Evolutionary conservation across 2,329 filamentous ascomycete species (phyloP), one percentile per base, ranked within the genome.

Genomic region (Escovopsis sp.): DNA sequence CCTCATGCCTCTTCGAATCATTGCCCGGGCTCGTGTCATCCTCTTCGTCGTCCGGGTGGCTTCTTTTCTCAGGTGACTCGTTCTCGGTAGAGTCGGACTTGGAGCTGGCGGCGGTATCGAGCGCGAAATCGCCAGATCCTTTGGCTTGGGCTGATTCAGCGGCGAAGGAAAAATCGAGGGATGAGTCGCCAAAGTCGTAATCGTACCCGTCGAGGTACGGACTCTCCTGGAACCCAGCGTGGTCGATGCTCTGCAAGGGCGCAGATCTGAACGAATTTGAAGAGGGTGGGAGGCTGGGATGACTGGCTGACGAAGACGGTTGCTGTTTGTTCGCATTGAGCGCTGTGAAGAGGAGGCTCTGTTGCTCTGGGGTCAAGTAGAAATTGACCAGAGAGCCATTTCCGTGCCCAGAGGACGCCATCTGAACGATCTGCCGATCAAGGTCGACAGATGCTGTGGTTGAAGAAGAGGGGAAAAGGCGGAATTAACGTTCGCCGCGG

Each of bases 191-290:
- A 44, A 86, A 78, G 37, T 84, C 79, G 49, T 83, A 80, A 50
- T 83, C 79, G 53, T 87, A 91, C 48, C 58, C 59, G 56, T 94
- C 86, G 44, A 93, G 70, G 54, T 80, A 88, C 0, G 88, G 86
- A 48, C 82, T 91, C 39, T 87, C 82, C 29, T 86, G 76, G 36
- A 76, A 72, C 48, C 66, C 71, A 42, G 51, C 42, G 34, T 38
- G 39, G 32, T 49, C 51, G 33, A 68, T 65, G 24, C 53, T 55
- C 49, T 67, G 63, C 37, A 57, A 50, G 13, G 71, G 68, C 10
- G 71, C 73, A 41, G 63, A 63, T 46, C 70, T 67, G 47, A 74
- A 58, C 40, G 72, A 61, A 41, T 57, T 56, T 39, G 73, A 62
- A 44, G 72, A 67, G 51, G 72, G 53, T 39, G 68, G 60, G 42